Evolutionary conservation across 2,329 filamentous ascomycete genomes (phyloP).

Genomic region (Calcarisporium arbuscula): DNA sequence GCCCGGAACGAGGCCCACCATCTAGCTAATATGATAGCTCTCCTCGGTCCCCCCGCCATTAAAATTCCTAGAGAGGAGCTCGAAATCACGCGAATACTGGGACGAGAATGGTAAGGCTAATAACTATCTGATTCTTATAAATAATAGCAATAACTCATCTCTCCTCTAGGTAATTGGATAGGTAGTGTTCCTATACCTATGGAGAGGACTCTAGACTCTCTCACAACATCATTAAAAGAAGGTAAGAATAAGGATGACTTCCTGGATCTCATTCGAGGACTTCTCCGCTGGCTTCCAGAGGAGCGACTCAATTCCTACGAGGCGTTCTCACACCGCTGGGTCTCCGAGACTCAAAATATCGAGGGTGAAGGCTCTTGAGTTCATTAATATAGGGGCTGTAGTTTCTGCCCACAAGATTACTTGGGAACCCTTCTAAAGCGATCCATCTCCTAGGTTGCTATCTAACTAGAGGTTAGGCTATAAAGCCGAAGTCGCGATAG

Average conservation of each 20-base stretch:
- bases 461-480: background rate
- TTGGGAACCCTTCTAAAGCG: too few species aligned
- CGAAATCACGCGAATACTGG: slow-evolving; percentile 19
- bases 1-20: slow-evolving; percentile 21
- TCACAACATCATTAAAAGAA: slow-evolving; percentile 9
- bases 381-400: too few species aligned
- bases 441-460: background rate
- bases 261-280: slow-evolving; percentile 14
- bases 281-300: slow-evolving; percentile 19
- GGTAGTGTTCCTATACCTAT: slow-evolving; percentile 17
- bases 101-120: slow-evolving; percentile 14
- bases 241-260: slow-evolving; percentile 13
- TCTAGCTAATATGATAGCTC: slow-evolving; percentile 20
- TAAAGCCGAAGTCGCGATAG: too few species aligned
- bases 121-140: slow-evolving; percentile 1
- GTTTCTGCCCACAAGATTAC: too few species aligned
- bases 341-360: too few species aligned
- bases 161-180: slow-evolving; percentile 16
- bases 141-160: slow-evolving; percentile 1
- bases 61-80: slow-evolving; percentile 16
- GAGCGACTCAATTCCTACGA: too few species aligned
- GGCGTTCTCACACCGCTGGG: too few species aligned
- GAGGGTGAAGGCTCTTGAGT: too few species aligned
- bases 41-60: slow-evolving; percentile 21
- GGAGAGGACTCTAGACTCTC: slow-evolving; percentile 11